Percentiles rank a stretch among this genome's conserved stretches.
Conservation (phyloP, 768 basidiomycete genomes). For the Mycena belliarum region DNA sequence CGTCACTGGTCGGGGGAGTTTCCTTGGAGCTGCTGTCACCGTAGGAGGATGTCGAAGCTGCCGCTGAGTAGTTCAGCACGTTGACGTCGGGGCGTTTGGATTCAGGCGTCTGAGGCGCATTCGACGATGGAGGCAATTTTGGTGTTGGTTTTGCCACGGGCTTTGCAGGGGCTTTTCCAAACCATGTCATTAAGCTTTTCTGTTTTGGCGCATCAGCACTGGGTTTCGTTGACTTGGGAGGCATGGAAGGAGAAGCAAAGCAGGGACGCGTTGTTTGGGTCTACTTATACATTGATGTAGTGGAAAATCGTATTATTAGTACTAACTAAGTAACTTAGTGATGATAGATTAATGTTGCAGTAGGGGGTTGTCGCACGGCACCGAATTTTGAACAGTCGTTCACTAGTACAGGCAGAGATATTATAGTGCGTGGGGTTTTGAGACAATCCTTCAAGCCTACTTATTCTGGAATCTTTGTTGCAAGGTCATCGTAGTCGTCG, state of each 20-base stretch:
- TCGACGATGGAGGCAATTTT: constrained; percentile 27
- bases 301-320: no score
- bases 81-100: constrained; percentile 32
- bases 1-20: constrained; percentile 78
- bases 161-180: constrained; percentile 41
- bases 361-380: no score
- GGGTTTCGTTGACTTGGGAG: constrained; percentile 14
- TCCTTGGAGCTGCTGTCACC: constrained; percentile 49
- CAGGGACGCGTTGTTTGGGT: background rate
- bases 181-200: constrained; percentile 74
- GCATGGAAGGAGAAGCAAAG: background rate
- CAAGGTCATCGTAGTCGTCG: constrained; percentile 42
- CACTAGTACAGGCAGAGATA: no score
- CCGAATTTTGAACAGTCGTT: no score
- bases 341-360: no score
- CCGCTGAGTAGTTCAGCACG: constrained; percentile 40
- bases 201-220: constrained; percentile 44
- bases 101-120: constrained; percentile 43
- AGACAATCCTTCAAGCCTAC: background rate
- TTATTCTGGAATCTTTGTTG: background rate
- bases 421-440: no score
- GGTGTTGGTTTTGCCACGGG: constrained; percentile 20
- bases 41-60: constrained; percentile 48
- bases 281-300: no score
- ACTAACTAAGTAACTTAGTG: no score